Percentiles rank a stretch among this genome's conserved stretches.
Evolutionary conservation across 441 rosid species (phyloP).

Genomic region (Rhodomyrtus psidioides): DNA sequence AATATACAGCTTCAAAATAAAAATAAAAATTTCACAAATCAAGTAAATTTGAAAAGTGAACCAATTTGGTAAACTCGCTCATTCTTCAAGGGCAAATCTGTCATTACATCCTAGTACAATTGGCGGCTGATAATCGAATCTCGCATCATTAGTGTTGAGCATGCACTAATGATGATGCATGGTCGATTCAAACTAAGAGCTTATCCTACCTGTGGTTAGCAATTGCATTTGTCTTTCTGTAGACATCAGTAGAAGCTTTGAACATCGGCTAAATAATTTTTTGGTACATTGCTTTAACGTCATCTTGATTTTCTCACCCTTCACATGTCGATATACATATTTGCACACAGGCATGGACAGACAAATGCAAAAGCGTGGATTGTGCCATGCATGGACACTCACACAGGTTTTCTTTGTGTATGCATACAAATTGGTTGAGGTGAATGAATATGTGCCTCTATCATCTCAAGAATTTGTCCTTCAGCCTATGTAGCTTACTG

Average conservation of each 20-base stretch:
- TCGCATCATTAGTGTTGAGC: no score
- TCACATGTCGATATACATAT: background rate
- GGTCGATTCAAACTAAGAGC: background rate
- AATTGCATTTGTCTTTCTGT: background rate
- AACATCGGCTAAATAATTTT: background rate
- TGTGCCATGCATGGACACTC: background rate
- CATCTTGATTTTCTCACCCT: background rate
- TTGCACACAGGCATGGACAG: background rate
- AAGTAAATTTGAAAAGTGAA: no score
- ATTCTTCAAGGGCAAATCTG: no score
- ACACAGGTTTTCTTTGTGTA: background rate
- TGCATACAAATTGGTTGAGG: background rate
- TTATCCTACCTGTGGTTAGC: background rate
- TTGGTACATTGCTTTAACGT: background rate
- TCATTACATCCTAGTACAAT: no score
- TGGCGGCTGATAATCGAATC: no score
- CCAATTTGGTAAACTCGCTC: no score
- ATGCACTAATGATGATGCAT: no score
- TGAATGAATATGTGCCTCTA: background rate
- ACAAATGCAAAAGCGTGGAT: background rate
- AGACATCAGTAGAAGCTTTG: background rate
- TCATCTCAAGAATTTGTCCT: background rate
- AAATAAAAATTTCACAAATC: no score
- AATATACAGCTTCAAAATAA: no score
- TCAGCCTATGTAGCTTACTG: background rate